phyloP scores from a whole-genome alignment of 1,284 basidiomycete genomes.

The Trichosporon coremiiforme region DNA sequence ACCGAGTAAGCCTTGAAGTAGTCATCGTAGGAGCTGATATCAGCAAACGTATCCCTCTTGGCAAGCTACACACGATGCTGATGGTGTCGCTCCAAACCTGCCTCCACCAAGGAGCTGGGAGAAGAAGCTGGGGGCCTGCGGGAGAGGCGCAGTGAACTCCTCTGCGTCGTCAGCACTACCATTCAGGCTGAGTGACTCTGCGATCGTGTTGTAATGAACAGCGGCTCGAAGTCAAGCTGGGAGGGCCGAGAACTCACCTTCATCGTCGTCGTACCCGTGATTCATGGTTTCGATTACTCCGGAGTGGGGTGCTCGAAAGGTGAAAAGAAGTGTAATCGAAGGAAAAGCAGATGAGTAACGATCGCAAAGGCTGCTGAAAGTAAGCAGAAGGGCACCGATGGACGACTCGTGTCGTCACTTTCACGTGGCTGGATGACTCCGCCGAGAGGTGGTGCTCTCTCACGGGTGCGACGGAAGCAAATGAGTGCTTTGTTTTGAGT shows the following conservation, averaged over 20 bases:
- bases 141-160: constrained; percentile 29
- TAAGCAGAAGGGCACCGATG: constrained; percentile 20
- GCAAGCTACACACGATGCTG: constrained; percentile 35
- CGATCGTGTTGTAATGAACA: background rate
- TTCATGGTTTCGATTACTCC: constrained; percentile 41
- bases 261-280: constrained; percentile 54
- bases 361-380: background rate
- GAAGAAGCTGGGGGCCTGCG: constrained; percentile 36
- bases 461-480: constrained; percentile 7
- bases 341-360: background rate
- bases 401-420: constrained; percentile 26
- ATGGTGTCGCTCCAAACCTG: constrained; percentile 30
- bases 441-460: background rate
- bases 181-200: background rate
- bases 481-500: background rate
- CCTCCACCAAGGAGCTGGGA: constrained; percentile 40
- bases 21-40: constrained; percentile 54
- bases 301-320: background rate
- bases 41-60: background rate
- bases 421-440: constrained; percentile 22
- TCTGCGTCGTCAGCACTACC: constrained; percentile 21
- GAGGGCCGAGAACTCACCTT: constrained; percentile 39
- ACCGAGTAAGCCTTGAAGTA: constrained; percentile 58
- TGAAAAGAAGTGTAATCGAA: background rate
- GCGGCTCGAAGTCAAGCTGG: background rate